Base-by-base conservation (phyloP, 345 rosid genomes). In the Dipteronia sinensis region DNA sequence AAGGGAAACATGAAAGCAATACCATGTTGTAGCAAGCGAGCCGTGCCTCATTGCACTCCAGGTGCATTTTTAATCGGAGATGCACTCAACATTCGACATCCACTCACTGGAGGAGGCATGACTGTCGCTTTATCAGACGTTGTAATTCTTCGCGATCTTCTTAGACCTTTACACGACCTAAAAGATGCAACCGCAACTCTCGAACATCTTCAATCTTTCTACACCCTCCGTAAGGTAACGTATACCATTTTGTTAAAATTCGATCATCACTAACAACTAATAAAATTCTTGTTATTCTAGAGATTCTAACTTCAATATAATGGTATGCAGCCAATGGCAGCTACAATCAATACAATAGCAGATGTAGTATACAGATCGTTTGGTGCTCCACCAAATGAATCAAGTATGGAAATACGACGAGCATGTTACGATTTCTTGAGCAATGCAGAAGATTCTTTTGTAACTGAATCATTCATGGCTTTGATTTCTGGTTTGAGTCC, bases 51-150 rank as follows among this genome's bases (percentile, higher is more conserved):
- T 23, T 85, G 91, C n/a, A 88, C 89, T 12, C 90, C 93, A 0
- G 87, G 93, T 7, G 90, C 90, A 2, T 80, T 89, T 65, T 70
- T 86, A 47, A 59, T 88, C 66, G 89, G 91, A 0, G 91, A 86
- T 66, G 87, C 91, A 16, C 83, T 89, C 80, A 88, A 89, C 76
- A 86, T 88, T 88, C 69, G 91, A 10, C 93, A 90, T 74, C 85
- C 91, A 22, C 20, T 88, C 55, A 88, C 91, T 0, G 93, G 93
- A 16, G 93, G 90, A 44, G 93, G 93, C 74, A 90, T 90, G 93
- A 86, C 93, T 0, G 89, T 87, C 34, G 88, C 88, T 0, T 72
- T 90, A 1, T 87, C 91, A 10, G 94, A 90, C 67, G 74, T 90
- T 13, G 86, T 80, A 64, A 42, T 90, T 1, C 74, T 87, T 3